A percentile compares a stretch with the other conserved stretches of the same genome.
Evolutionary conservation across 306 rosid species (phyloP).

Genomic region (Dalbergia oliveri): DNA sequence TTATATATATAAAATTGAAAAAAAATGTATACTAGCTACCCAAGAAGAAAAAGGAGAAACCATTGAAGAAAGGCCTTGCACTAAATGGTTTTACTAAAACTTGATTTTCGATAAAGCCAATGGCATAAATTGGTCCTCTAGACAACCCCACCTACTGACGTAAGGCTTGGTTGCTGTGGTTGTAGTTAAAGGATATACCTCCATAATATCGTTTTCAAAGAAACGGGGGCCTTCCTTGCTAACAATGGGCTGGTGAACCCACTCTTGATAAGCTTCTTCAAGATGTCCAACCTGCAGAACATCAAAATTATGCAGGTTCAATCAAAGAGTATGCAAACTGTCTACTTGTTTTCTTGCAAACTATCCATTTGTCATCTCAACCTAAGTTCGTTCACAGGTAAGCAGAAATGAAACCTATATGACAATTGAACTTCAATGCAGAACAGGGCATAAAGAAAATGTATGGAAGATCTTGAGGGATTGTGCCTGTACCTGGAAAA

Average conservation of each 20-base stretch:
- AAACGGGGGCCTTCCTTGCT: conserved; percentile 90
- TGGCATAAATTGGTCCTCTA: conserved; percentile 26
- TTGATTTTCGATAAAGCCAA: background rate
- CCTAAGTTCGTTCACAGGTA: background rate
- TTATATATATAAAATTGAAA: background rate
- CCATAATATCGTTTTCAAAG: conserved; percentile 80
- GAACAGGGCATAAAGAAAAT: conserved; percentile 20
- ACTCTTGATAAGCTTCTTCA: conserved; percentile 88
- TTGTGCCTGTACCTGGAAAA: conserved; percentile 76
- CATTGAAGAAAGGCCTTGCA: conserved; percentile 4
- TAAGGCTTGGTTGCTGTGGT: conserved; percentile 20
- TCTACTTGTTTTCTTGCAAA: background rate
- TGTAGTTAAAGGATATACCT: conserved; percentile 60
- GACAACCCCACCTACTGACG: background rate
- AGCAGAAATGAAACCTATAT: conserved; percentile 11
- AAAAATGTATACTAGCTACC: background rate
- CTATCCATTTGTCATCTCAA: background rate
- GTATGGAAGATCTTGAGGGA: background rate
- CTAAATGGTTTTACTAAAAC: conserved; percentile 13
- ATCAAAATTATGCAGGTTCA: conserved; percentile 23
- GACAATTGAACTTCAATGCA: conserved; percentile 31
- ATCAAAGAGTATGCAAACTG: background rate
- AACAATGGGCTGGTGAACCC: conserved; percentile 96
- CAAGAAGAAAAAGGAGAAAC: conserved; percentile 3
- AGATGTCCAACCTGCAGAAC: conserved; percentile 89